Evolutionary conservation across 2,329 filamentous ascomycete species (phyloP).

Genomic region (Trichoderma polysporum): DNA sequence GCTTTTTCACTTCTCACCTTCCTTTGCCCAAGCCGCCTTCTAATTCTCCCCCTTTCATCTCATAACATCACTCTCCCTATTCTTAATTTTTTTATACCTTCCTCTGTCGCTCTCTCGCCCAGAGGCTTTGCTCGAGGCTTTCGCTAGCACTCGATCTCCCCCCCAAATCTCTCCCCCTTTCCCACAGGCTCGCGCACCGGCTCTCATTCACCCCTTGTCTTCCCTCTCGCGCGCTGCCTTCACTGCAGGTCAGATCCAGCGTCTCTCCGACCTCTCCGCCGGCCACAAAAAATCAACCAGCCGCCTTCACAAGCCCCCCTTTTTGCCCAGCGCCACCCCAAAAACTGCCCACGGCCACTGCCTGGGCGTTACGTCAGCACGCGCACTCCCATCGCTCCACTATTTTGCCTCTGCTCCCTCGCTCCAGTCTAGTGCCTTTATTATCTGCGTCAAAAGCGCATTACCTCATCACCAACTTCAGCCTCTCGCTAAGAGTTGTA

Average conservation of each 20-base stretch:
- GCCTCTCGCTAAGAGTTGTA: neutral
- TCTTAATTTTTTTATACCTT: constrained; percentile 30
- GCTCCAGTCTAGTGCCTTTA: constrained; percentile 20
- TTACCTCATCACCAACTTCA: constrained; percentile 10
- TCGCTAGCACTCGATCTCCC: constrained; percentile 49
- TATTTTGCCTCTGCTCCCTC: constrained; percentile 19
- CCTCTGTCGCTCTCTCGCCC: constrained; percentile 26
- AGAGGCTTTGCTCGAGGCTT: constrained; percentile 41
- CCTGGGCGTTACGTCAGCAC: constrained; percentile 37
- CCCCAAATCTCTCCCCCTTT: neutral
- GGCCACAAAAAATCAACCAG: constrained; percentile 24
- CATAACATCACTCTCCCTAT: constrained; percentile 21
- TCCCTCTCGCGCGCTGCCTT: constrained; percentile 17
- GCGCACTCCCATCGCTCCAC: constrained; percentile 24
- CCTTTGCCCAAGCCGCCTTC: constrained; percentile 22
- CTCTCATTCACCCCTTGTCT: constrained; percentile 22
- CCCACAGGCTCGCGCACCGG: constrained; percentile 7
- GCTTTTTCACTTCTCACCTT: constrained; percentile 21
- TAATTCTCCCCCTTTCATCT: constrained; percentile 17
- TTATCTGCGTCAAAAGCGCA: constrained; percentile 2
- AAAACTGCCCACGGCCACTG: constrained; percentile 1
- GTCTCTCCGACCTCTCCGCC: constrained; percentile 31
- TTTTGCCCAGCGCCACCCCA: constrained; percentile 22
- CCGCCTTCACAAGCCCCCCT: constrained; percentile 25
- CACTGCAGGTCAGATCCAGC: constrained; percentile 21